Evolutionary conservation across 768 basidiomycete genomes (phyloP).

Genomic region (Termitomyces sp.): DNA sequence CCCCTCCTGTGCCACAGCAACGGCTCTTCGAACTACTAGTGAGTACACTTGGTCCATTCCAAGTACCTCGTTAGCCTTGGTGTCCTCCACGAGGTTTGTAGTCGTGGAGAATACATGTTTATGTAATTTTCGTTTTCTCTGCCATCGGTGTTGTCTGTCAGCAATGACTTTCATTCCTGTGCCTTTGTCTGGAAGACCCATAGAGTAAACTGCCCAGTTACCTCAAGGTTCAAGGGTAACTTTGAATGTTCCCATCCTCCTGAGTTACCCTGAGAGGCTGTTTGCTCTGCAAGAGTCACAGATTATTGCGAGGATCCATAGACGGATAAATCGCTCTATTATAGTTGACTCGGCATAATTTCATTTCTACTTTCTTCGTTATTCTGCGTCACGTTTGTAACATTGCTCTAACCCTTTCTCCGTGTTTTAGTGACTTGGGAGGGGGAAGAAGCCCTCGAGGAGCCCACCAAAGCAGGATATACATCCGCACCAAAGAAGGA

Average conservation of each 20-base stretch:
- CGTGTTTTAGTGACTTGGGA: constrained; percentile 65
- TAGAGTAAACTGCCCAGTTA: constrained; percentile 15
- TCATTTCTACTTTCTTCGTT: constrained; percentile 2
- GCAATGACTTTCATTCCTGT: constrained; percentile 12
- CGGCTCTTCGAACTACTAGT: constrained; percentile 67
- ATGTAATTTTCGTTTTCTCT: constrained; percentile 22
- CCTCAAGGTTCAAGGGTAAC: constrained; percentile 15
- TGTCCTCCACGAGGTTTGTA: constrained; percentile 26
- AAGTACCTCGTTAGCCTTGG: constrained; percentile 23
- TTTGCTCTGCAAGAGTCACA: constrained; percentile 16
- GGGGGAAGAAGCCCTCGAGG: constrained; percentile 53
- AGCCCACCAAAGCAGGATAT: constrained; percentile 23
- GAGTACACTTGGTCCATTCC: constrained; percentile 47
- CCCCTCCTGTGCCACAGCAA: constrained; percentile 48
- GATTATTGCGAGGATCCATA: constrained; percentile 11
- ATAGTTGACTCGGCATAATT: constrained; percentile 6
- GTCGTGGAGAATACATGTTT: constrained; percentile 26
- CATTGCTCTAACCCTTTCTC: constrained; percentile 15
- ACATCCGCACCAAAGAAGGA: constrained; percentile 25
- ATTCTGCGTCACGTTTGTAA: constrained; percentile 5
- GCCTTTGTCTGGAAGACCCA: constrained; percentile 13
- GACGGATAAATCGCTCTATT: constrained; percentile 1
- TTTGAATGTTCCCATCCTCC: constrained; percentile 14
- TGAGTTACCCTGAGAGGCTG: constrained; percentile 20
- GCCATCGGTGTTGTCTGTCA: constrained; percentile 12